Conservation (phyloP, 495 filamentous ascomycete genomes). For the Penicillium odoratum region DNA sequence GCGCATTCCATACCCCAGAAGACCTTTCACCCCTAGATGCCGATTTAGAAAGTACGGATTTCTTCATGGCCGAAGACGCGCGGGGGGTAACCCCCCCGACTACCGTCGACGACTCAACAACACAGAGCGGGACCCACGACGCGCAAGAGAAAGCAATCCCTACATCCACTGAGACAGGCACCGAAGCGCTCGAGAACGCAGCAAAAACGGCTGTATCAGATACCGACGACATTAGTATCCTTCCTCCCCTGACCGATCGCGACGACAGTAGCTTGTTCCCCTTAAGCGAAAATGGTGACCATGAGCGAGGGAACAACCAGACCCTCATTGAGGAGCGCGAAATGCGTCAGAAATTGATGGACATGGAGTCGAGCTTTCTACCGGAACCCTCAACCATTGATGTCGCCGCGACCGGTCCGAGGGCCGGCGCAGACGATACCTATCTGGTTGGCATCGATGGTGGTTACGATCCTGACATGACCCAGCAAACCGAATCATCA, state of each 20-base stretch:
- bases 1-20: conserved; percentile 36
- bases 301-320: conserved; percentile 43
- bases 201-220: conserved; percentile 13
- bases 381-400: conserved; percentile 52
- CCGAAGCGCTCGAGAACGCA: conserved; percentile 8
- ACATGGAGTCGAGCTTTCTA: conserved; percentile 86
- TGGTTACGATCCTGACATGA: conserved; percentile 22
- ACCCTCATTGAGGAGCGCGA: conserved; percentile 62
- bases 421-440: conserved; percentile 41
- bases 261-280: conserved; percentile 42
- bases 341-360: conserved; percentile 71
- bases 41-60: conserved; percentile 32
- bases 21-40: conserved; percentile 39
- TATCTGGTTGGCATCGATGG: conserved; percentile 40
- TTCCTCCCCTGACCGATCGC: conserved; percentile 41
- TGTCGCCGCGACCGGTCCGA: conserved; percentile 27
- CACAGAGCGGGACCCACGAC: conserved; percentile 19
- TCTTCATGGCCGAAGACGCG: conserved; percentile 42
- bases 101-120: conserved; percentile 22
- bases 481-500: conserved; percentile 23
- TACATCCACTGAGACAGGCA: conserved; percentile 12
- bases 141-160: conserved; percentile 17
- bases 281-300: conserved; percentile 41
- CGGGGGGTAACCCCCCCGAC: conserved; percentile 30
- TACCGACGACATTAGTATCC: conserved; percentile 24